A percentile compares a stretch with the other conserved stretches of the same genome.
phyloP scores from a whole-genome alignment of 1,284 basidiomycete genomes.

The Hymenochaete sp. region DNA sequence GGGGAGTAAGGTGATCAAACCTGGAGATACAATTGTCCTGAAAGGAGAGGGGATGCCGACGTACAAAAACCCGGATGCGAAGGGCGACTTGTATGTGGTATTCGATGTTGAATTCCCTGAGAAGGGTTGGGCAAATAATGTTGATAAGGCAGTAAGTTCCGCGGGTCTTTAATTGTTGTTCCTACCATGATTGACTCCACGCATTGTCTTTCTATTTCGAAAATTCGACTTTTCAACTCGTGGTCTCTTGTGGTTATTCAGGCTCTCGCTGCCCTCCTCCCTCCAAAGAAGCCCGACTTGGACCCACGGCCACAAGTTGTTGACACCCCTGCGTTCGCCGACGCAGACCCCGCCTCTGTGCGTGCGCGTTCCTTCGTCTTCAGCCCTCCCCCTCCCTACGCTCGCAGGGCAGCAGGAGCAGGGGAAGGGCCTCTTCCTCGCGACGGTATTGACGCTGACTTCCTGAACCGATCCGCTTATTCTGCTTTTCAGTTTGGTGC shows the following conservation, averaged over 20 bases:
- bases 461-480: slow-evolving; percentile 64
- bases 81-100: slow-evolving; percentile 76
- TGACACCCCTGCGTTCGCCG: slow-evolving; percentile 65
- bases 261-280: slow-evolving; percentile 59
- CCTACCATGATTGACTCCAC: not conserved
- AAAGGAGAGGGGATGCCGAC: slow-evolving; percentile 83
- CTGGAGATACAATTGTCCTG: slow-evolving; percentile 65
- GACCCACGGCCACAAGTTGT: slow-evolving; percentile 63
- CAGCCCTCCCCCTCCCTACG: no score
- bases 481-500: slow-evolving; percentile 48
- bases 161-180: not conserved
- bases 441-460: slow-evolving; percentile 51
- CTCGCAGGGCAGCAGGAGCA: no score
- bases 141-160: slow-evolving; percentile 46
- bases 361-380: slow-evolving; percentile 67
- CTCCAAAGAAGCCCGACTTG: slow-evolving; percentile 64
- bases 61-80: slow-evolving; percentile 54
- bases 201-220: not conserved
- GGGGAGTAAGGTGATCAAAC: slow-evolving; percentile 66
- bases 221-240: not conserved
- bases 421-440: no score
- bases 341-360: slow-evolving; percentile 70
- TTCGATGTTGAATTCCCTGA: slow-evolving; percentile 83
- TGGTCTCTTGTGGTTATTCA: slow-evolving; percentile 24
- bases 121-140: slow-evolving; percentile 53